phyloP scores from a whole-genome alignment of 495 filamentous ascomycete genomes.

The Aspergillus campestris region DNA sequence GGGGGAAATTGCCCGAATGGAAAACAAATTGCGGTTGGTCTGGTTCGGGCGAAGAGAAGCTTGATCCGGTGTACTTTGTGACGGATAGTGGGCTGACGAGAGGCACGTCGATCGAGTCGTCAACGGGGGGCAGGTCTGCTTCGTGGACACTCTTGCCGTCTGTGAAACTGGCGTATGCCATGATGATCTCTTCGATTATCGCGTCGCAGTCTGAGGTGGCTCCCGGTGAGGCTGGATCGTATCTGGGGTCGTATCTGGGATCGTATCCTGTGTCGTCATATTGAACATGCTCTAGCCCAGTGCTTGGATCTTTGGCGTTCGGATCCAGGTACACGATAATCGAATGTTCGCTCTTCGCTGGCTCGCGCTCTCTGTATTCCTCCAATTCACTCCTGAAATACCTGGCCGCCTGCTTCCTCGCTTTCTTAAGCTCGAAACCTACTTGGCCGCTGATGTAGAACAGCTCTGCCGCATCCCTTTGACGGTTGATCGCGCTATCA shows the following conservation, averaged over 20 bases:
- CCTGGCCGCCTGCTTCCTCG: conserved; percentile 16
- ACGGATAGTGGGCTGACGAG: not conserved
- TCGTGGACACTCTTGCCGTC: not conserved
- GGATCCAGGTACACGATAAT: not conserved
- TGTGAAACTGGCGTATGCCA: not conserved
- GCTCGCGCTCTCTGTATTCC: not conserved
- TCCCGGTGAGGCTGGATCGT: too few relatives aligned
- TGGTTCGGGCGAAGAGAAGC: not conserved
- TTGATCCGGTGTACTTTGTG: not conserved
- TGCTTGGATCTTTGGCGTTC: not conserved
- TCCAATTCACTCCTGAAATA: conserved; percentile 1
- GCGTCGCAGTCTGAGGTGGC: not conserved
- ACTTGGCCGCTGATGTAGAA: conserved; percentile 7
- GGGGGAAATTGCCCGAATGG: not conserved
- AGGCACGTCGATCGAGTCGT: not conserved
- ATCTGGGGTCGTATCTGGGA: too few relatives aligned
- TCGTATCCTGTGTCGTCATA: too few relatives aligned
- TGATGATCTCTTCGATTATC: not conserved
- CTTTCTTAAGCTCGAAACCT: conserved; percentile 16
- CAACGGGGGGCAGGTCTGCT: too few relatives aligned
- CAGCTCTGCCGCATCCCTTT: conserved; percentile 3
- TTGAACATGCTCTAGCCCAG: too few relatives aligned
- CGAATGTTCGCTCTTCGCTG: not conserved
- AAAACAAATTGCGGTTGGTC: not conserved
- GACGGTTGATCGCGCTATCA: conserved; percentile 15